Percentiles rank a stretch among this genome's conserved stretches.
These are phyloP conservation scores for Cercophora samala DNA, from an alignment of 495 filamentous ascomycete species.

Conservation along the genomic window DNA sequence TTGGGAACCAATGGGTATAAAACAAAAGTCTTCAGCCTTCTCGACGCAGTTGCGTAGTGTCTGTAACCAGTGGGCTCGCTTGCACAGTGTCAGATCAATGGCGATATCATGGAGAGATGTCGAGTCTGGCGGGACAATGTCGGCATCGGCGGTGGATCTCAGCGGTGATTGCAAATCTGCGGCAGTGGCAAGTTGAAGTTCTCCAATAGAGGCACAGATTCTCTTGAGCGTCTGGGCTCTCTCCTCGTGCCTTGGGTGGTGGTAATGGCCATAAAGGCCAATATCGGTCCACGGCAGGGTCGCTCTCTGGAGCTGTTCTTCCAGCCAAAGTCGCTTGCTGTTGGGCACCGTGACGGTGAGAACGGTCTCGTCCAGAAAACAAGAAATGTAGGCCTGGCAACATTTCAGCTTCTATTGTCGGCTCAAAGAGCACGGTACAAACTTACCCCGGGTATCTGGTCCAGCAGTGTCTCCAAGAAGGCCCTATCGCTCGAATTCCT, in stretches of 20 bases:
- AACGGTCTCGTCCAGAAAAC: not conserved
- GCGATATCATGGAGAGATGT: not conserved
- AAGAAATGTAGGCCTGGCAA: not conserved
- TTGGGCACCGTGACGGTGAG: conserved; percentile 1
- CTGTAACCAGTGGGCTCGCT: not conserved
- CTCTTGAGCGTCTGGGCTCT: not conserved
- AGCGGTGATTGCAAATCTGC: not conserved
- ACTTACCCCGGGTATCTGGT: not conserved
- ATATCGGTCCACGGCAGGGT: not conserved
- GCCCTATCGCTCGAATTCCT: not conserved
- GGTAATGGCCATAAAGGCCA: not conserved
- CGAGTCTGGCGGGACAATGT: not conserved
- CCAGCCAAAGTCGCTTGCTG: not conserved
- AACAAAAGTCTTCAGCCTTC: not conserved
- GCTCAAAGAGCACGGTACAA: not conserved
- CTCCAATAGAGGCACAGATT: not conserved
- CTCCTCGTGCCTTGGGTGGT: not conserved
- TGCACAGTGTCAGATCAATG: not conserved
- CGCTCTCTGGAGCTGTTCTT: not conserved
- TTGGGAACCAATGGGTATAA: not conserved
- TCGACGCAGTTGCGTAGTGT: not conserved
- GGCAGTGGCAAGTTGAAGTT: not conserved
- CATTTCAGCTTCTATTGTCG: not conserved
- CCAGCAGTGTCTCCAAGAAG: not conserved
- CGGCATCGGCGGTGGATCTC: not conserved